Base-by-base conservation (phyloP, 2,329 filamentous ascomycete genomes). In the Dactylellina cionopaga region DNA sequence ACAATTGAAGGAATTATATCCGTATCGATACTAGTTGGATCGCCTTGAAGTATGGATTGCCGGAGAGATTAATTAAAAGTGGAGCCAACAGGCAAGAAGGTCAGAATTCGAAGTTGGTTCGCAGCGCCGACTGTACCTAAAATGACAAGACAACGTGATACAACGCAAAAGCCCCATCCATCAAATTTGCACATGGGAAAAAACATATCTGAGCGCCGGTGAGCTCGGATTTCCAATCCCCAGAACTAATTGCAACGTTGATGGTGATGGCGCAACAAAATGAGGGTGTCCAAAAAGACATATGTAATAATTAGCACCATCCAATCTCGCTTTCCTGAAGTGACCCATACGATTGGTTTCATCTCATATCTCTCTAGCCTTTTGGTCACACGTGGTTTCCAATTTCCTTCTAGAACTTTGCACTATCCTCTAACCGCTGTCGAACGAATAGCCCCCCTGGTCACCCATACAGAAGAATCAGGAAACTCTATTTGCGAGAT, bases 1-100 rank as follows among this genome's bases (percentile, higher is more conserved):
- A 41, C 46, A 29, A 7, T 49, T 35, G 11, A 58, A 58, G 51
- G 51, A 51, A 66, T 41, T 56, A 58, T 63, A 52, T 17, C 56
- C 65, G 24, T 70, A 70, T 70, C 65, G 65, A 70, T 70, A 70
- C 65, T 62, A 70, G n/a, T n/a, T n/a, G n/a, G 55, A 62, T 63
- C 65, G 63, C 55, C 24, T 15, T 10, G 41, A 60, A 58, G 37
- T 31, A 39, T 49, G 29, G 39, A 68, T 39, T 29, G 27, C 19
- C 41, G 22, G 41, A 13, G 24, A 39, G 43, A 19, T 55, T 49
- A 52, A 68, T 68, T 54, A 68, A 66, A 59, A 59, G 62, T 58
- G 62, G 62, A 44, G 56, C 60, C 54, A 24, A 22, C 27, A 25
- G 24, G 49, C n/a, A 29, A 39, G 46, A 39, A 27, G 33, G 5